Percentiles rank a stretch among this genome's conserved stretches.
Evolutionary conservation across 768 basidiomycete genomes (phyloP).

Genomic region (Pulveroboletus frians): DNA sequence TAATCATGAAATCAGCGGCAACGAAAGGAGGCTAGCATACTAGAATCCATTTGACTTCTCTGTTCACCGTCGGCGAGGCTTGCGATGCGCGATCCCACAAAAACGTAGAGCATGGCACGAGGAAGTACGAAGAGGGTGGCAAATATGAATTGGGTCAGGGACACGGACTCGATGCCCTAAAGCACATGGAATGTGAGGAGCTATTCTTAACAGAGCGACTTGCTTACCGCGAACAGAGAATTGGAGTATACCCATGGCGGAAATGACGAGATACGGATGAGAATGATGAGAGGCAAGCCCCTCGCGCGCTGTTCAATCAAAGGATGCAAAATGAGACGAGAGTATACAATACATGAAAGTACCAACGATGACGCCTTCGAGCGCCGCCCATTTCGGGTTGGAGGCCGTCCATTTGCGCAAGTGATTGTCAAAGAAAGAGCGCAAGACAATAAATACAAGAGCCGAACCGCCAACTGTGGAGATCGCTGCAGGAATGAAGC

Average conservation of each 20-base stretch:
- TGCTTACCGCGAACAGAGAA: slow-evolving; percentile 65
- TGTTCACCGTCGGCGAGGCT: slow-evolving; percentile 71
- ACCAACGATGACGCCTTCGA: slow-evolving; percentile 70
- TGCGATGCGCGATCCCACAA: slow-evolving; percentile 74
- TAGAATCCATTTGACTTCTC: slow-evolving; percentile 68
- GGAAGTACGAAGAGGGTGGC: slow-evolving; percentile 72
- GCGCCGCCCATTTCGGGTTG: slow-evolving; percentile 71
- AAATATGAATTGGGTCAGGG: slow-evolving; percentile 67
- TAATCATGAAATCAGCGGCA: slow-evolving; percentile 7
- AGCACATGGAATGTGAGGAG: slow-evolving; percentile 6
- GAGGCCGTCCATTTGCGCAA: slow-evolving; percentile 55
- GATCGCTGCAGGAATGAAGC: slow-evolving; percentile 59
- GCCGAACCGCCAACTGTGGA: slow-evolving; percentile 63
- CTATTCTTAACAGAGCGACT: not conserved
- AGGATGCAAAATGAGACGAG: not conserved
- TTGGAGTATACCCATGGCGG: slow-evolving; percentile 90
- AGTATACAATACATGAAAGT: not conserved
- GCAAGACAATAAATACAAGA: slow-evolving; percentile 54
- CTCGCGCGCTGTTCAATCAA: slow-evolving; percentile 49
- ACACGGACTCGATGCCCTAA: slow-evolving; percentile 69
- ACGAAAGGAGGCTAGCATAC: slow-evolving; percentile 35
- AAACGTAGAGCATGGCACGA: slow-evolving; percentile 66
- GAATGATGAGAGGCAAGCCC: slow-evolving; percentile 75
- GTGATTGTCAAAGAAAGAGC: slow-evolving; percentile 50
- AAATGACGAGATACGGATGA: slow-evolving; percentile 77